Percentiles rank a stretch among this genome's conserved stretches.
phyloP scores from a whole-genome alignment of 768 basidiomycete species.

The Strobilomyces echinocephalus region DNA sequence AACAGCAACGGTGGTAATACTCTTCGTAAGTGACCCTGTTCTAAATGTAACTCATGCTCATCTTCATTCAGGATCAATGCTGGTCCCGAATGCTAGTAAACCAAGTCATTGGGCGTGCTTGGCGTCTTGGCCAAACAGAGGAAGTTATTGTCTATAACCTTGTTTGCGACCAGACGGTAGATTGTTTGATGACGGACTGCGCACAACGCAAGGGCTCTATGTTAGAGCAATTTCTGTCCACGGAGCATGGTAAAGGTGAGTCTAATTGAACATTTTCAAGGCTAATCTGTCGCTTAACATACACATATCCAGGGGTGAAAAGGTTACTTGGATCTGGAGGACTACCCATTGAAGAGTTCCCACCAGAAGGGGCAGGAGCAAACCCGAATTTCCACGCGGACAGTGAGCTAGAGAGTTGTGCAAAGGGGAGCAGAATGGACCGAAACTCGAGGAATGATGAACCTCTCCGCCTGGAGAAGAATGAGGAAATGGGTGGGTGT shows the following conservation, averaged over 20 bases:
- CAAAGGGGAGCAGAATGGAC: neutral
- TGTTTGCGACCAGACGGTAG: conserved; percentile 6
- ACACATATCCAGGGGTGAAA: neutral
- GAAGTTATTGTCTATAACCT: conserved; percentile 9
- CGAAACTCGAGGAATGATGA: no score
- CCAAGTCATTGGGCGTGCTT: conserved; percentile 11
- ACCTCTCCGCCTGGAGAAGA: no score
- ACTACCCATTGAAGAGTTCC: neutral
- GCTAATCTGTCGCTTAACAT: neutral
- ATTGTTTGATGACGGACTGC: conserved; percentile 10
- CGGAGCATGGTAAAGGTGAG: neutral
- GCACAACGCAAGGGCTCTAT: conserved; percentile 10
- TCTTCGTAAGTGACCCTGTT: neutral
- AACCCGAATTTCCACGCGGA: neutral
- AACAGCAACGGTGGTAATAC: conserved; percentile 1
- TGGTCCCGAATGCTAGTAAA: conserved; percentile 13
- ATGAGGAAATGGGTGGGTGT: neutral
- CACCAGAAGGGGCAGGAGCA: neutral
- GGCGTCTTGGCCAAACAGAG: conserved; percentile 8
- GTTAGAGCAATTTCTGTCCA: conserved; percentile 6
- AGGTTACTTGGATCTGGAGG: neutral
- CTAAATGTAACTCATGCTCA: neutral
- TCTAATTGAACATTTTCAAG: neutral
- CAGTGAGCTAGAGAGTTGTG: neutral
- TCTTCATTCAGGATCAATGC: conserved; percentile 2